These are phyloP conservation scores for Globisporangium acanthophoron DNA, from an alignment of 352 stramenopile genomes.

Conservation along the genomic window DNA sequence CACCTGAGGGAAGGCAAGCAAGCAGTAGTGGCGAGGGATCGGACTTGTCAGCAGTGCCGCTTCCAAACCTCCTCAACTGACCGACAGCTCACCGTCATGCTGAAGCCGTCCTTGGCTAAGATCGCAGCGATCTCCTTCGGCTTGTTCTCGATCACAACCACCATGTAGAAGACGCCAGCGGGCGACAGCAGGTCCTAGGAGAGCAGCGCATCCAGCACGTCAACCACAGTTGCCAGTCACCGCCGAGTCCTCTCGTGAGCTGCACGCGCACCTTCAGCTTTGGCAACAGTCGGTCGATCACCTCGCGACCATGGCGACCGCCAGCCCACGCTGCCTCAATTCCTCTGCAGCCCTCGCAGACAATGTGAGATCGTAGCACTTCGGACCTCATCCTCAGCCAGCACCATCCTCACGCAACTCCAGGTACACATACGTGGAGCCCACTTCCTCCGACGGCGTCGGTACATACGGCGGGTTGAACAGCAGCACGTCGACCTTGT, in stretches of 20 bases:
- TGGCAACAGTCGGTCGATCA: conserved; percentile 94
- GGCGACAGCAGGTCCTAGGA: conserved; percentile 61
- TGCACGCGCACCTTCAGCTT: conserved; percentile 61
- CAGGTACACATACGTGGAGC: conserved; percentile 50
- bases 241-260: background rate
- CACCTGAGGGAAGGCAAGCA: conserved; percentile 23
- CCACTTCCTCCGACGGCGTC: conserved; percentile 94
- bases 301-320: conserved; percentile 88
- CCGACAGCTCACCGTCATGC: conserved; percentile 39
- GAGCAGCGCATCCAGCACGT: background rate
- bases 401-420: background rate
- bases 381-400: background rate
- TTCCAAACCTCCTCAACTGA: background rate
- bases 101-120: conserved; percentile 57
- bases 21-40: background rate
- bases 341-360: conserved; percentile 34
- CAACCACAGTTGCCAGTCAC: background rate
- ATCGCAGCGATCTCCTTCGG: conserved; percentile 90
- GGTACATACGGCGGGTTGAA: conserved; percentile 99
- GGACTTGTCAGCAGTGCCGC: background rate
- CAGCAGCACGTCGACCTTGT: conserved; percentile 91
- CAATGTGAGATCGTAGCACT: background rate
- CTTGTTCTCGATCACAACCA: conserved; percentile 97
- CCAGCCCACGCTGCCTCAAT: conserved; percentile 97
- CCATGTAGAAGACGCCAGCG: conserved; percentile 93